These are phyloP conservation scores for Eimeria falciformis DNA, from an alignment of 169 alveolate genomes.

Conservation along the genomic window DNA sequence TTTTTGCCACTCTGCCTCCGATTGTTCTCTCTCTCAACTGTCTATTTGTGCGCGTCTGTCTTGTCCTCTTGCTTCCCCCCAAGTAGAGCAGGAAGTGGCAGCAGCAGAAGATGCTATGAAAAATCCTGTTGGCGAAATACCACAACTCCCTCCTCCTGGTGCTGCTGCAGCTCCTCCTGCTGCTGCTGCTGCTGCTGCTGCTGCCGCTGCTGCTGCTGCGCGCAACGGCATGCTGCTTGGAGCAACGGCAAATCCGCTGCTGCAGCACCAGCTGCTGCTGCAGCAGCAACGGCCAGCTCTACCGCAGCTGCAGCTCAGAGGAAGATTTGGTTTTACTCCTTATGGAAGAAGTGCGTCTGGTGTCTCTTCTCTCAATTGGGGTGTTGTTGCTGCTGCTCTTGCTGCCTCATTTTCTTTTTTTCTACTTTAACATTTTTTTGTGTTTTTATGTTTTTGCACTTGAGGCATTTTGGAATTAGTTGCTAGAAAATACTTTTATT, in stretches of 20 bases:
- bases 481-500: too few species aligned
- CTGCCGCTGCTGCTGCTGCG: not conserved
- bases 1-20: not conserved
- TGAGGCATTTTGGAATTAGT: too few species aligned
- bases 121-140: conserved; percentile 11
- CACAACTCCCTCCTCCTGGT: not conserved
- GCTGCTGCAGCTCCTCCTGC: not conserved
- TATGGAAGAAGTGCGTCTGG: not conserved
- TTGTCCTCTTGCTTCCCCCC: not conserved
- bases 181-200: not conserved
- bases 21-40: not conserved
- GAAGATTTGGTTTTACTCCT: not conserved
- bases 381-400: not conserved
- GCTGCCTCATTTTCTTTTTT: not conserved
- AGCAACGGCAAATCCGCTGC: not conserved
- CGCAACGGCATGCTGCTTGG: not conserved
- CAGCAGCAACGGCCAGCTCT: not conserved
- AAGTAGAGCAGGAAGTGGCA: not conserved
- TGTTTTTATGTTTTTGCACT: too few species aligned
- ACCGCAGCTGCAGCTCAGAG: conserved; percentile 8
- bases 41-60: conserved; percentile 13
- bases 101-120: conserved; percentile 8
- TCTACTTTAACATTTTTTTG: not conserved
- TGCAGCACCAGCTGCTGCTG: not conserved
- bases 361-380: not conserved